These are phyloP conservation scores for Hura crepitans DNA, from an alignment of 441 rosid species.

Conservation along the genomic window DNA sequence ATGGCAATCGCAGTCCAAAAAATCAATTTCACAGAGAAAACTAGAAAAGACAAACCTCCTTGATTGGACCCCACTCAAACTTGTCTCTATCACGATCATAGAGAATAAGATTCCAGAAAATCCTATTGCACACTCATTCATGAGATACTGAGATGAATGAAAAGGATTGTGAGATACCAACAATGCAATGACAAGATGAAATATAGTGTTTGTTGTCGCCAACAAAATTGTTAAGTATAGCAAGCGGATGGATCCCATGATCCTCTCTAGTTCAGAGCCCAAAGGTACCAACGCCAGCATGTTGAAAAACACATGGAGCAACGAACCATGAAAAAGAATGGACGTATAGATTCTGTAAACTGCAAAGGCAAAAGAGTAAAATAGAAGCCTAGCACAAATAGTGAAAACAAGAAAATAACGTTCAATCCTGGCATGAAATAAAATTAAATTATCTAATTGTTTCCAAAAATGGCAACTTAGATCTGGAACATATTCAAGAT, in stretches of 20 bases:
- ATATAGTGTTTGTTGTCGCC: slow-evolving; percentile 75
- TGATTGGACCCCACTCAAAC: slow-evolving; percentile 79
- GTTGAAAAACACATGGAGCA: slow-evolving; percentile 88
- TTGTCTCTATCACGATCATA: slow-evolving; percentile 88
- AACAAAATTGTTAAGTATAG: slow-evolving; percentile 61
- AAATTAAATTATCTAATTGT: not conserved
- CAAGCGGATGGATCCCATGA: slow-evolving; percentile 89
- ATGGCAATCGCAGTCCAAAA: slow-evolving; percentile 3
- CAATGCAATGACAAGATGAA: slow-evolving; percentile 71
- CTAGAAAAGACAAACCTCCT: slow-evolving; percentile 57
- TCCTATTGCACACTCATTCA: slow-evolving; percentile 86
- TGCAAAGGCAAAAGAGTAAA: slow-evolving; percentile 33
- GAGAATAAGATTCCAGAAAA: slow-evolving; percentile 91
- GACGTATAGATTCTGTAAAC: slow-evolving; percentile 86
- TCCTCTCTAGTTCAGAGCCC: slow-evolving; percentile 93
- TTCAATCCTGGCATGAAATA: not conserved
- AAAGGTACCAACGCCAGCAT: slow-evolving; percentile 94
- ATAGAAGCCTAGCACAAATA: not conserved
- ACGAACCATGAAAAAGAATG: slow-evolving; percentile 75
- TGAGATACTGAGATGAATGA: slow-evolving; percentile 31
- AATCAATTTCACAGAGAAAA: not conserved
- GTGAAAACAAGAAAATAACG: not conserved
- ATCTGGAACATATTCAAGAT: not conserved
- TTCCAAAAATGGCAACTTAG: slow-evolving; percentile 1
- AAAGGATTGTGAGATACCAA: slow-evolving; percentile 65